phyloP scores from a whole-genome alignment of 305 asterid genomes.

The Fraxinus sp. region DNA sequence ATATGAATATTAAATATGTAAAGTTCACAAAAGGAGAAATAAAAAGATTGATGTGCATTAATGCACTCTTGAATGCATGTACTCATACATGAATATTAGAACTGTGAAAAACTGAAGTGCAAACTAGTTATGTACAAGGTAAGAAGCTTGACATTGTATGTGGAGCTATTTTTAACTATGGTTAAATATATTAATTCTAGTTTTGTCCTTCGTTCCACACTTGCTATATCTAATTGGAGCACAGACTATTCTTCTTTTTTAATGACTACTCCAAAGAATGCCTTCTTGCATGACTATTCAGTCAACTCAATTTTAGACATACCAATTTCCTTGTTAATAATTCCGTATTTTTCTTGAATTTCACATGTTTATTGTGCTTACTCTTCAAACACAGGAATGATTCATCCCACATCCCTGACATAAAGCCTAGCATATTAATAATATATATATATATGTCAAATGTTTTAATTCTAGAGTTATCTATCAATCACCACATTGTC shows the following conservation, averaged over 20 bases:
- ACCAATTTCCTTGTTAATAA: not conserved
- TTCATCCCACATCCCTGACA: not conserved
- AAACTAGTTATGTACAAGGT: not conserved
- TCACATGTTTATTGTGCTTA: not conserved
- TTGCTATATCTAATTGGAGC: not conserved
- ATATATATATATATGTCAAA: not conserved
- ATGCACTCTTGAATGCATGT: not conserved
- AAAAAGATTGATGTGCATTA: not conserved
- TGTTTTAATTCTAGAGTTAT: not conserved
- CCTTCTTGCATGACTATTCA: not conserved
- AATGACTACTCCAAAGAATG: not conserved
- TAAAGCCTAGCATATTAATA: not conserved
- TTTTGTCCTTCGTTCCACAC: not conserved
- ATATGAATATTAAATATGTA: not conserved
- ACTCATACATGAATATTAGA: not conserved
- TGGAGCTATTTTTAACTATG: not conserved
- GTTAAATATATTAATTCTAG: not conserved
- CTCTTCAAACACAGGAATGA: not conserved
- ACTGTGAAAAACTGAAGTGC: not conserved
- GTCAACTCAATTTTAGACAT: not conserved
- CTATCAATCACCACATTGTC: not conserved
- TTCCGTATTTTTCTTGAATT: not conserved
- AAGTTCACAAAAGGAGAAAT: not conserved
- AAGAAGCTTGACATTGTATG: not conserved
- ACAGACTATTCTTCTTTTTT: not conserved